Base-by-base conservation (phyloP, 768 basidiomycete species). In the Podaxis sp. region DNA sequence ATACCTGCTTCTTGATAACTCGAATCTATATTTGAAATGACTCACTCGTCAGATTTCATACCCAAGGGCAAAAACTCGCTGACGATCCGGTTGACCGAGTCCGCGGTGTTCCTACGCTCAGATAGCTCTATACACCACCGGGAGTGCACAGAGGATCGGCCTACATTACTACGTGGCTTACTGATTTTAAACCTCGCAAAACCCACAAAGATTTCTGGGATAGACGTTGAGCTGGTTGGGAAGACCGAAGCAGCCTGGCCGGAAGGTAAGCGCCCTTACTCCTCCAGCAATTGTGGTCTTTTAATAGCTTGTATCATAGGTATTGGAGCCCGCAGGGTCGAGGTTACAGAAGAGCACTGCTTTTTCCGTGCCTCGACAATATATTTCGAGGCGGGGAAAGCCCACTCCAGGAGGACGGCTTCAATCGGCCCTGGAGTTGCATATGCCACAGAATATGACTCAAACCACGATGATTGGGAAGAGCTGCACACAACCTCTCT, bases 171-270 rank as follows among this genome's bases (percentile, higher is more conserved):
- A 37, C 77, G 90, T 18, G 90, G 89, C 10, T 70, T 91, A 13
- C 75, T 90, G 57, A 82, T 82, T 1, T 69, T 82, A 16, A 75
- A 79, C 27, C 72, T 83, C 10, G 76, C 77, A 32, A 96, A 96
- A 70, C 86, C 94, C 0, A 94, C 86, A 56, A 87, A 87, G 70
- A 87, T 99, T 65, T 87, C 89, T 35, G 90, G 87, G 67, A 95
- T 99, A 60, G 88, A 88, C 58, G 78, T 97, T 40, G 85, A 88
- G 70, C 74, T 99, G 21, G 77, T 86, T 48, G 95, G 91, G 2
- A 88, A 79, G 61, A 79, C 87, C 2, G 74, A 79, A 23, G 90
- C 87, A 3, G 82, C 85, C 38, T 97, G 93, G 89, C 87, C 89
- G 1, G 94, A 97, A 81, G 92, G 95, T 94, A 44, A 18, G 25